phyloP scores from a whole-genome alignment of 495 filamentous ascomycete species.

The Aspergillus ellipticus region DNA sequence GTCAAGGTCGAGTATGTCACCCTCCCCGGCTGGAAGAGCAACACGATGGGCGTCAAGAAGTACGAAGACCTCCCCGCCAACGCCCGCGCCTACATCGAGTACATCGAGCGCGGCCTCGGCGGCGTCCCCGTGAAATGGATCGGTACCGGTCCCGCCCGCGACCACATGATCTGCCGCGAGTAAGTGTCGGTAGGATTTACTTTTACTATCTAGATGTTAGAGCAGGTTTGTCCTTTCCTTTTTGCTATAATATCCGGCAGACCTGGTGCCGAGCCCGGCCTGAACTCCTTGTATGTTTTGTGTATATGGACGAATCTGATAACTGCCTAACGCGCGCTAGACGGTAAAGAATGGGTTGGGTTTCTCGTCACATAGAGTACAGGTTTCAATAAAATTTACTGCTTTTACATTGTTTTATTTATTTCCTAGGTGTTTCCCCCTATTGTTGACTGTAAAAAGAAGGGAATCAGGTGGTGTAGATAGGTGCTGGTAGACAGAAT shows the following conservation, averaged over 20 bases:
- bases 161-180: conserved; percentile 60
- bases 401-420: background rate
- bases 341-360: background rate
- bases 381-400: background rate
- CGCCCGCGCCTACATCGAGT: conserved; percentile 71
- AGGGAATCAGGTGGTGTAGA: no score
- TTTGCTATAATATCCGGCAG: conserved; percentile 4
- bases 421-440: no score
- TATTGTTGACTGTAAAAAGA: no score
- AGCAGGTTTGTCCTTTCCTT: background rate
- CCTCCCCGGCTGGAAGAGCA: conserved; percentile 72
- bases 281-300: background rate
- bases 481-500: no score
- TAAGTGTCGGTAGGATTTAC: no score
- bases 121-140: conserved; percentile 72
- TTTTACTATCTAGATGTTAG: background rate
- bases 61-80: conserved; percentile 71
- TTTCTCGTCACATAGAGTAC: background rate
- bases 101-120: conserved; percentile 67
- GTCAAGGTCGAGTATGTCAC: conserved; percentile 64
- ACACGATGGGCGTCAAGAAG: conserved; percentile 57
- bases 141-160: conserved; percentile 71
- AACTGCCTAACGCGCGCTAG: background rate
- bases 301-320: conserved; percentile 5
- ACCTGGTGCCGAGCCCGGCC: conserved; percentile 1